Evolutionary conservation across 768 basidiomycete species (phyloP).

Genomic region (Lactarius trivialis): DNA sequence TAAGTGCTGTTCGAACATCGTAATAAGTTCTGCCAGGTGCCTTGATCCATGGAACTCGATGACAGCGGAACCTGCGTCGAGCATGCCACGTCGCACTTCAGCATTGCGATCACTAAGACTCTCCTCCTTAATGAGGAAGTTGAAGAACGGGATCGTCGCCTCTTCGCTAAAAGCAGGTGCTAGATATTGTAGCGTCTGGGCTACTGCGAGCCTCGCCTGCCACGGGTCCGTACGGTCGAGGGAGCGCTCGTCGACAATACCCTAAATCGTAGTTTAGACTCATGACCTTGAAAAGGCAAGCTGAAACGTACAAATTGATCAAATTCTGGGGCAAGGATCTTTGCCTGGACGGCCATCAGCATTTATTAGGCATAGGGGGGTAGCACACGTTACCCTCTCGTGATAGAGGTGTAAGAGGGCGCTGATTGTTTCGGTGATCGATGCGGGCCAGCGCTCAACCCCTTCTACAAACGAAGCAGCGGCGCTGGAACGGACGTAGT

Average conservation of each 20-base stretch:
- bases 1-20: slow-evolving; percentile 76
- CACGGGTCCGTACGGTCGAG: slow-evolving; percentile 88
- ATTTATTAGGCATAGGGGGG: background rate
- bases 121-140: slow-evolving; percentile 78
- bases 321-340: slow-evolving; percentile 83
- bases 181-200: slow-evolving; percentile 57
- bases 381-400: slow-evolving; percentile 55
- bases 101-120: slow-evolving; percentile 80
- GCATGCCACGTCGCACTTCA: slow-evolving; percentile 81
- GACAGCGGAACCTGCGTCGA: slow-evolving; percentile 73
- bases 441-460: slow-evolving; percentile 63
- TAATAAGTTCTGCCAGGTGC: slow-evolving; percentile 66
- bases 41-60: slow-evolving; percentile 78
- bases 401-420: slow-evolving; percentile 68
- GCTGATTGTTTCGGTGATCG: slow-evolving; percentile 39
- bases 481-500: slow-evolving; percentile 68
- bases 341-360: slow-evolving; percentile 45
- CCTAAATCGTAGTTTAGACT: slow-evolving; percentile 40
- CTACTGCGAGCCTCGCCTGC: slow-evolving; percentile 72
- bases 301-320: slow-evolving; percentile 72
- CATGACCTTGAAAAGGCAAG: background rate
- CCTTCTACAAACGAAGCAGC: slow-evolving; percentile 74
- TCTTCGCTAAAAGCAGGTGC: slow-evolving; percentile 57
- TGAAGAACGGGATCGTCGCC: slow-evolving; percentile 67
- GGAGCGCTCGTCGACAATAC: slow-evolving; percentile 86